These are phyloP conservation scores for Oxytropis ochrocephala DNA, from an alignment of 306 rosid genomes.

Conservation along the genomic window DNA sequence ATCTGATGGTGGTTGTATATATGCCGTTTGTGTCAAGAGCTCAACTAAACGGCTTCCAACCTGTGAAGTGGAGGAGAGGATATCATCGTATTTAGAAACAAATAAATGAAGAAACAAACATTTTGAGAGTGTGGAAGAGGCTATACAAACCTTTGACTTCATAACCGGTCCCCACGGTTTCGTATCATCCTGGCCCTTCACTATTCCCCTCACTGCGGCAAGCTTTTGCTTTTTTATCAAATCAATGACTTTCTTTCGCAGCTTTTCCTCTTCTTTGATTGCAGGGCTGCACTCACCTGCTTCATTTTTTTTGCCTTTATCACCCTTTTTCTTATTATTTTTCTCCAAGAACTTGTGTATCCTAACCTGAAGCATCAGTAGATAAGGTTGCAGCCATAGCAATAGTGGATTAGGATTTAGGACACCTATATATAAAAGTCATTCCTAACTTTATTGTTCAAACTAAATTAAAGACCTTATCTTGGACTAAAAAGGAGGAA, in stretches of 20 bases:
- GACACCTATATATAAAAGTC: background rate
- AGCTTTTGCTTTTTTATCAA: constrained; percentile 80
- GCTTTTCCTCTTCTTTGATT: constrained; percentile 47
- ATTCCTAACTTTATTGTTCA: background rate
- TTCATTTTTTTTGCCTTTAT: constrained; percentile 36
- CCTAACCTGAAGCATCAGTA: constrained; percentile 54
- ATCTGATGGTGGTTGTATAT: constrained; percentile 76
- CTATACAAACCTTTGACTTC: constrained; percentile 62
- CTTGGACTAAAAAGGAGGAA: background rate
- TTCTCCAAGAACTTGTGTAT: constrained; percentile 72
- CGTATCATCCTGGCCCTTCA: constrained; percentile 42
- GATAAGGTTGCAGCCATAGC: constrained; percentile 14
- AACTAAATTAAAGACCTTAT: constrained; percentile 7
- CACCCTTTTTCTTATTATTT: constrained; percentile 44
- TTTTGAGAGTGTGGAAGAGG: constrained; percentile 3
- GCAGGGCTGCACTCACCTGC: constrained; percentile 22
- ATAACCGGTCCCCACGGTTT: constrained; percentile 65
- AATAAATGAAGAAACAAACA: constrained; percentile 11
- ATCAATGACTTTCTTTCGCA: constrained; percentile 63
- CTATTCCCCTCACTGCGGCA: constrained; percentile 45
- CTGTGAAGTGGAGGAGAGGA: constrained; percentile 31
- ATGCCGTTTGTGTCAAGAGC: constrained; percentile 74
- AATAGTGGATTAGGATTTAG: background rate
- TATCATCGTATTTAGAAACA: constrained; percentile 9
- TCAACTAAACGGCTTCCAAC: constrained; percentile 90